Percentiles rank a stretch among this genome's conserved stretches.
These are phyloP conservation scores for Penicillium frequentans DNA, from an alignment of 2,329 filamentous ascomycete genomes.

Conservation along the genomic window DNA sequence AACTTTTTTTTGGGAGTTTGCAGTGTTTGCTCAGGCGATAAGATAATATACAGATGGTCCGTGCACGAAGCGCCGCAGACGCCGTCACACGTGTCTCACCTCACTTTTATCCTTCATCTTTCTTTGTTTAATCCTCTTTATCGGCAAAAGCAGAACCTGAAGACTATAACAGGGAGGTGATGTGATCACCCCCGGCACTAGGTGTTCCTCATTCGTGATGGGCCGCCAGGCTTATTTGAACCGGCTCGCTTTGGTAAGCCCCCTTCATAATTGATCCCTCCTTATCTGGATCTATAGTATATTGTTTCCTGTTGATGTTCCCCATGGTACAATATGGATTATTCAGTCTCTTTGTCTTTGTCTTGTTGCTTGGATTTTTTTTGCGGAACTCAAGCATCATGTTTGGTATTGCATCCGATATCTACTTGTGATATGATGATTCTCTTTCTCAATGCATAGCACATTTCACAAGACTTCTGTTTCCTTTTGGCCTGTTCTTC, in stretches of 20 bases:
- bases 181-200: conserved; percentile 5
- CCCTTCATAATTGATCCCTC: conserved; percentile 2
- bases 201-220: conserved; percentile 25
- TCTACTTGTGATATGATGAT: background rate
- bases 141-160: background rate
- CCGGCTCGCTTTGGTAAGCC: conserved; percentile 47
- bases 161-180: background rate
- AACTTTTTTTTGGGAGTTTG: conserved; percentile 42
- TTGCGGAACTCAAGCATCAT: background rate
- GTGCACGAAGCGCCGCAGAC: conserved; percentile 25
- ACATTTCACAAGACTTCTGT: background rate
- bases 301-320: background rate
- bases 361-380: background rate
- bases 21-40: conserved; percentile 31
- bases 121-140: background rate
- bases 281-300: background rate
- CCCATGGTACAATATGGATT: background rate
- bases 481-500: background rate
- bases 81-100: conserved; percentile 15
- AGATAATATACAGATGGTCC: conserved; percentile 27
- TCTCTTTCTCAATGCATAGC: background rate
- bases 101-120: background rate
- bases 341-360: background rate
- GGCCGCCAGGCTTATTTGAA: conserved; percentile 48
- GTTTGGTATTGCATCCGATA: background rate